Percentiles rank a stretch among this genome's conserved stretches.
phyloP scores from a whole-genome alignment of 1,139 yeast genomes.

The Candida mesenterica region DNA sequence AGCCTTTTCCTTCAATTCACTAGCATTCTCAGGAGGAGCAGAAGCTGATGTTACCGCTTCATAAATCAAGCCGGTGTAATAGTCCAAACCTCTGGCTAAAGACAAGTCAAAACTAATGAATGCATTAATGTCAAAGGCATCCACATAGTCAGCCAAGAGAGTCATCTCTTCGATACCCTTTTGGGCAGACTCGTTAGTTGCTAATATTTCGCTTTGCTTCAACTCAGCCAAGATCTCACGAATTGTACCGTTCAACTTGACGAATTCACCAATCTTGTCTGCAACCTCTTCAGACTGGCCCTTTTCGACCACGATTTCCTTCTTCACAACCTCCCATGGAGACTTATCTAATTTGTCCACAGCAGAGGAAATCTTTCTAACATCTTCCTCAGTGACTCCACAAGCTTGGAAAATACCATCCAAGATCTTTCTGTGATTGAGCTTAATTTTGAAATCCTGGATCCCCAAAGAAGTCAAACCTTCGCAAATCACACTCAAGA shows the following conservation, averaged over 20 bases:
- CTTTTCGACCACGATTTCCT: slow-evolving; percentile 90
- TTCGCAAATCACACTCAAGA: slow-evolving; percentile 75
- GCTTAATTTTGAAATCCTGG: slow-evolving; percentile 81
- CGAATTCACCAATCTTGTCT: slow-evolving; percentile 87
- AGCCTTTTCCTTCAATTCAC: slow-evolving; percentile 58
- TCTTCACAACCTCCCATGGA: slow-evolving; percentile 92
- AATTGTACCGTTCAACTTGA: slow-evolving; percentile 75
- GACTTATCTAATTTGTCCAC: slow-evolving; percentile 93
- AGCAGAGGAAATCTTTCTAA: slow-evolving; percentile 88
- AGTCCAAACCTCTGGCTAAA: slow-evolving; percentile 94
- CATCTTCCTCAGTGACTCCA: slow-evolving; percentile 93
- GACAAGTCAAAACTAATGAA: slow-evolving; percentile 85
- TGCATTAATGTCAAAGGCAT: slow-evolving; percentile 69
- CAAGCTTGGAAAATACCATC: slow-evolving; percentile 95
- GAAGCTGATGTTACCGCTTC: slow-evolving; percentile 95
- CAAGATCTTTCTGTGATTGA: slow-evolving; percentile 91
- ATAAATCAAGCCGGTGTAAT: slow-evolving; percentile 93
- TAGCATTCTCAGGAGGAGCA: slow-evolving; percentile 86
- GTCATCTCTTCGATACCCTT: slow-evolving; percentile 81
- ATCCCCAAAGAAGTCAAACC: slow-evolving; percentile 84
- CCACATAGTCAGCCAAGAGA: slow-evolving; percentile 69
- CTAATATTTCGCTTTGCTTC: slow-evolving; percentile 54
- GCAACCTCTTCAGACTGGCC: slow-evolving; percentile 89
- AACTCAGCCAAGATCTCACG: slow-evolving; percentile 63
- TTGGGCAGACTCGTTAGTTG: slow-evolving; percentile 67